phyloP scores from a whole-genome alignment of 306 rosid species.

The Oxytropis ochrocephala region DNA sequence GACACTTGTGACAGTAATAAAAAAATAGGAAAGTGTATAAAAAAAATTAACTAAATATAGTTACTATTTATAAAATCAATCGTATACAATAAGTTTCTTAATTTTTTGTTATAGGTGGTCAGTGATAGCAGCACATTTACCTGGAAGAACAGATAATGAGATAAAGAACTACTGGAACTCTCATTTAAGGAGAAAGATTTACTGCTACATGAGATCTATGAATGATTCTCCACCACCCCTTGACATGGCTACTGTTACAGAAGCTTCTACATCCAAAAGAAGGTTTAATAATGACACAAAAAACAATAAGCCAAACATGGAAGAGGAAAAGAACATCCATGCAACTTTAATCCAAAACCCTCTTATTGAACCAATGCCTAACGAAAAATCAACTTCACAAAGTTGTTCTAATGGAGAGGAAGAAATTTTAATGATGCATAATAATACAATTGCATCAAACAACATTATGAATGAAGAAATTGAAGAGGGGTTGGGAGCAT shows the following conservation, averaged over 20 bases:
- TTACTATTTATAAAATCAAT: no score
- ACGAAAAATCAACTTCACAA: not conserved
- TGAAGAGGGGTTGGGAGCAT: slow-evolving; percentile 34
- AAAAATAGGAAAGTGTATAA: no score
- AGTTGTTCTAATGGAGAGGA: not conserved
- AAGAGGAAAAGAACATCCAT: slow-evolving; percentile 13
- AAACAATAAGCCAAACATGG: slow-evolving; percentile 2
- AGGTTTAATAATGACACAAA: slow-evolving; percentile 10
- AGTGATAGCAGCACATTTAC: slow-evolving; percentile 64
- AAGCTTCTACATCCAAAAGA: slow-evolving; percentile 20
- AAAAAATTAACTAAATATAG: no score
- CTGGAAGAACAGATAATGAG: slow-evolving; percentile 78
- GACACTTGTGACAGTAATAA: no score
- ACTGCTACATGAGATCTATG: slow-evolving; percentile 48
- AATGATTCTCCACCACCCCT: slow-evolving; percentile 28
- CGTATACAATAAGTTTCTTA: no score
- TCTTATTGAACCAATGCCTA: slow-evolving; percentile 13
- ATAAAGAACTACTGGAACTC: slow-evolving; percentile 92
- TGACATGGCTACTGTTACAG: slow-evolving; percentile 5
- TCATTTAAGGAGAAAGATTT: slow-evolving; percentile 59
- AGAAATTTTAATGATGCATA: slow-evolving; percentile 5
- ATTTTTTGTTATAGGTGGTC: slow-evolving; percentile 63
- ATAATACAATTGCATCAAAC: not conserved
- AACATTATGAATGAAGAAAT: slow-evolving; percentile 18
- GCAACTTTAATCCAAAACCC: slow-evolving; percentile 1